Evolutionary conservation across 257 asterid genomes (phyloP), one percentile per base, ranked within the genome.

Genomic region (Coffea canephora): DNA sequence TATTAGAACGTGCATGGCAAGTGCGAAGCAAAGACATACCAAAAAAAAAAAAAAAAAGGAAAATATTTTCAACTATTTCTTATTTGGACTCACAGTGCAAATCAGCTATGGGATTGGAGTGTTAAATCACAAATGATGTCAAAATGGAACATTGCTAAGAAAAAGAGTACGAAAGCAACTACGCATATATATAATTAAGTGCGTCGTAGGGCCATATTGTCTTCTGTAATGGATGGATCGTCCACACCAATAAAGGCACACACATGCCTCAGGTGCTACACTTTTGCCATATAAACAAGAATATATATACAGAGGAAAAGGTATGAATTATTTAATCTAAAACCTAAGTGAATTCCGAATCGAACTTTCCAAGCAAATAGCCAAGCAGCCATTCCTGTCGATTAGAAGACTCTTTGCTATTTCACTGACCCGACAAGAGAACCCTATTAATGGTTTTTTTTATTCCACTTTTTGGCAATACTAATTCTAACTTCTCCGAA

Each of bases 321-420:
- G 23, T 64, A 18, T 8, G 4, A 16, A 57, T 23, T n/a, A 7
- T 7, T 62, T 62, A 62, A n/a, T 62, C 36, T 8, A n/a, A n/a
- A 62, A 62, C 6, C 31, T 27, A 2, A 65, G 16, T 8, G n/a
- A 61, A 64, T 39, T 34, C 5, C 27, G 5, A 34, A 15, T 8
- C 34, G 11, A 74, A 59, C 57, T 57, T 75, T 57, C 31, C 0
- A 62, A 61, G 45, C 23, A 77, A 77, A 74, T 65, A 77, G 79
- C 79, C 79, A 64, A 77, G 80, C 73, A 77, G 79, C 79, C 79
- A 64, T 64, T 65, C 79, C 49, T 15, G 73, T 76, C 79, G 62
- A 76, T 62, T 64, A 65, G 36, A 55, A 75, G 78, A 75, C 78
- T 23, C 25, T 5, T 54, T 31, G 21, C 31, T 31, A 23, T 11